These are phyloP conservation scores for Trypanosomatidae sp. DNA, from an alignment of 208 protist genomes.

Conservation along the genomic window DNA sequence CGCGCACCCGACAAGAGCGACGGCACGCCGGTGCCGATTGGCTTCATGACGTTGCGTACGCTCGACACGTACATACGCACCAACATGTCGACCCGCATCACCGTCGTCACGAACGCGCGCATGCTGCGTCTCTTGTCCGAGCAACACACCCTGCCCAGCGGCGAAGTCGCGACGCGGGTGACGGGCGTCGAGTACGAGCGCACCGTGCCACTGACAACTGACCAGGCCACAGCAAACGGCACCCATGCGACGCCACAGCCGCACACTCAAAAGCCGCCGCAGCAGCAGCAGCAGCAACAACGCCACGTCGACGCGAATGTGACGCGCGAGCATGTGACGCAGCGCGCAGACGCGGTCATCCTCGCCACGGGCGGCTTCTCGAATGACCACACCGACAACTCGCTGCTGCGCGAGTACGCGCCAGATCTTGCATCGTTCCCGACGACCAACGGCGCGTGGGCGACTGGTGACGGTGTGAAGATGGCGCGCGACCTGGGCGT, in stretches of 20 bases:
- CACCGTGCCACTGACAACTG: no score
- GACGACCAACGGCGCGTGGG: constrained; percentile 87
- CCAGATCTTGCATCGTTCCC: constrained; percentile 57
- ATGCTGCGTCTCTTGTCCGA: constrained; percentile 32
- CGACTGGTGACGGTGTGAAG: constrained; percentile 76
- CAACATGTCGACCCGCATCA: constrained; percentile 26
- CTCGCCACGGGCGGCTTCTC: constrained; percentile 87
- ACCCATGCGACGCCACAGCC: neutral
- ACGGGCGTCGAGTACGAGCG: constrained; percentile 25
- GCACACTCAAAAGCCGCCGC: no score
- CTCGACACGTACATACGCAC: constrained; percentile 68
- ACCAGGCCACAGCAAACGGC: constrained; percentile 1
- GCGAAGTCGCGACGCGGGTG: constrained; percentile 19
- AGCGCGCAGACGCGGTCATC: constrained; percentile 72
- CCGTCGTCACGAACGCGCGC: constrained; percentile 37
- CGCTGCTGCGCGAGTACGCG: constrained; percentile 65
- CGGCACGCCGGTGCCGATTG: constrained; percentile 74
- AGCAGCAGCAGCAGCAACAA: no score
- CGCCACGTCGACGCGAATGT: neutral
- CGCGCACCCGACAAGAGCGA: constrained; percentile 53
- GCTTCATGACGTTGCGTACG: constrained; percentile 83
- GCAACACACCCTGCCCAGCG: constrained; percentile 12
- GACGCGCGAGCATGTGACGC: no score
- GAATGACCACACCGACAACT: constrained; percentile 33
- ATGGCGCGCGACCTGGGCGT: constrained; percentile 52